Evolutionary conservation across 495 filamentous ascomycete genomes (phyloP).

Genomic region (Penicillium roqueforti): DNA sequence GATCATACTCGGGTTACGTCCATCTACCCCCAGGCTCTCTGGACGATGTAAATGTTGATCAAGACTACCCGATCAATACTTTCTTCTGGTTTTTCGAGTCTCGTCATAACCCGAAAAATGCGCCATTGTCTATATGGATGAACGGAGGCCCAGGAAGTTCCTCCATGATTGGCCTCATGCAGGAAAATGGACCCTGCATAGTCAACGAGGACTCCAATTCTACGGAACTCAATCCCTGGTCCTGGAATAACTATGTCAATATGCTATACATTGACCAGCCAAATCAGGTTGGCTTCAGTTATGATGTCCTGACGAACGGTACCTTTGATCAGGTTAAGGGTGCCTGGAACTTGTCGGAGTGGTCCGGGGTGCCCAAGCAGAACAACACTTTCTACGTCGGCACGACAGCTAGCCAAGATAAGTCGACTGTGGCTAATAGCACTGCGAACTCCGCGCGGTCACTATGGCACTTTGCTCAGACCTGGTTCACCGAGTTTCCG

Average conservation of each 20-base stretch:
- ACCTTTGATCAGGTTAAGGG: constrained; percentile 39
- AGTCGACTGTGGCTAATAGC: constrained; percentile 44
- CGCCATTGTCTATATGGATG: constrained; percentile 52
- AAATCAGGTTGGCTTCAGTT: constrained; percentile 59
- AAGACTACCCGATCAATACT: constrained; percentile 39
- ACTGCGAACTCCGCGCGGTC: constrained; percentile 51
- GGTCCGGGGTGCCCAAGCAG: constrained; percentile 46
- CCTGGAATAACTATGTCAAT: constrained; percentile 60
- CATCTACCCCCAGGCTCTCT: constrained; percentile 37
- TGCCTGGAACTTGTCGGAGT: constrained; percentile 29
- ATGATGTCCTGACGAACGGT: constrained; percentile 43
- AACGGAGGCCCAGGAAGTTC: constrained; percentile 56
- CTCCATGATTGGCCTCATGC: constrained; percentile 58
- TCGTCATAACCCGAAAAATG: constrained; percentile 43
- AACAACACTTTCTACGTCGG: constrained; percentile 60
- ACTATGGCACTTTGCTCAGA: constrained; percentile 57
- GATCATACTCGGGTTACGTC: constrained; percentile 41
- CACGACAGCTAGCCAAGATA: constrained; percentile 50
- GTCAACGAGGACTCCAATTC: constrained; percentile 50
- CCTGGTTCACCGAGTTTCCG: constrained; percentile 53
- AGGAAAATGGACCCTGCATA: constrained; percentile 61
- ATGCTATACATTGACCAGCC: constrained; percentile 66
- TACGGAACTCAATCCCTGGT: constrained; percentile 50
- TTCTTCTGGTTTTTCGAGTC: constrained; percentile 50
- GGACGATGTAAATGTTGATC: constrained; percentile 30